Evolutionary conservation across 108 stramenopile species (phyloP).

Genomic region (Skeletonema potamos): DNA sequence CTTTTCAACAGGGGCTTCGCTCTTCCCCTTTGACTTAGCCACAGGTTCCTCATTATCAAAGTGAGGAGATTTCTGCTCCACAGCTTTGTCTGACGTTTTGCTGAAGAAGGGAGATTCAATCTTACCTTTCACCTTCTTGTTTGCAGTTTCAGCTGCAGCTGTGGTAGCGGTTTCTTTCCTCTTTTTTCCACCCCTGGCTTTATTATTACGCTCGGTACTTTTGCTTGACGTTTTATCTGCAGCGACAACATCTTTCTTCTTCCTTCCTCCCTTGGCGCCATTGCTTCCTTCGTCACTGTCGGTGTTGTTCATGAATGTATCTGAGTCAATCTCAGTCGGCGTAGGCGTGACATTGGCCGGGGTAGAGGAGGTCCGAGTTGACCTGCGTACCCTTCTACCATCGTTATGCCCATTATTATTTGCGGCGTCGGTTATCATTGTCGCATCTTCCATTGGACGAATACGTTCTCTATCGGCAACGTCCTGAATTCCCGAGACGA

Average conservation of each 20-base stretch:
- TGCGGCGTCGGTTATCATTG: background rate
- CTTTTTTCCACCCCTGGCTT: background rate
- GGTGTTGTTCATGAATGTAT: background rate
- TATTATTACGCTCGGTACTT: background rate
- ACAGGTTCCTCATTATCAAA: background rate
- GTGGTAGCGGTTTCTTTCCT: background rate
- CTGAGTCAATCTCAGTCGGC: background rate
- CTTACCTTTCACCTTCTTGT: background rate
- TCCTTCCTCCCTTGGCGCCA: background rate
- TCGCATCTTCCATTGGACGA: background rate
- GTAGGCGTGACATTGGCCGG: background rate
- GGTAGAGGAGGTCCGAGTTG: background rate
- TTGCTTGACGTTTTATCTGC: background rate
- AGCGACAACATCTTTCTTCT: background rate
- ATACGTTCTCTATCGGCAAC: background rate
- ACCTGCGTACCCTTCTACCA: background rate
- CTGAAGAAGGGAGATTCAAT: background rate
- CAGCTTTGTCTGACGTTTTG: background rate
- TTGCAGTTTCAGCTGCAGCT: background rate
- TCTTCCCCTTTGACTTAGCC: slow-evolving; percentile 11
- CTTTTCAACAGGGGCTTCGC: background rate
- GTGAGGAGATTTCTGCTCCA: background rate
- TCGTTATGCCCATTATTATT: background rate
- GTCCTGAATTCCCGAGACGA: background rate
- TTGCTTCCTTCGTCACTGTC: background rate